These are phyloP conservation scores for Trypanosoma scelopori DNA, from an alignment of 208 protist species.

Conservation along the genomic window DNA sequence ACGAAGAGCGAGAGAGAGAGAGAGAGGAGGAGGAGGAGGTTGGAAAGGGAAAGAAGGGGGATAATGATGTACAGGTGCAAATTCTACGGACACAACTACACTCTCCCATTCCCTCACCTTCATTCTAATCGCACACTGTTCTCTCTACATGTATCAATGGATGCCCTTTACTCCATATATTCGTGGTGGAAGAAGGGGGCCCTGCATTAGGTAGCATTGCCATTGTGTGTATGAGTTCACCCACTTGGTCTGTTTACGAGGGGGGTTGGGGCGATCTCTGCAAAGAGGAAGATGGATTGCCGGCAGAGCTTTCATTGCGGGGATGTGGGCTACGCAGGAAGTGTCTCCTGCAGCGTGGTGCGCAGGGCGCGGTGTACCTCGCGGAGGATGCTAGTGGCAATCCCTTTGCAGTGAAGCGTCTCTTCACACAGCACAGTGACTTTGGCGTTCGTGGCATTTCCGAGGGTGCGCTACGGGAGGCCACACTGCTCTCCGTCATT, in stretches of 20 bases:
- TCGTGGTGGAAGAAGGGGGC: neutral
- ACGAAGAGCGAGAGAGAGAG: too few species aligned
- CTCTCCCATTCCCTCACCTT: too few species aligned
- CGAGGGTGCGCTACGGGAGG: conserved; percentile 74
- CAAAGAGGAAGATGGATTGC: conserved; percentile 20
- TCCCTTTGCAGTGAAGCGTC: conserved; percentile 76
- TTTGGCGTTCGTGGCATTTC: conserved; percentile 69
- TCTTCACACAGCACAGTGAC: conserved; percentile 71
- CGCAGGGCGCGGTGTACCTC: conserved; percentile 81
- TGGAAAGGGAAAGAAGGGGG: conserved; percentile 5
- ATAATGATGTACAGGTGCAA: conserved; percentile 1
- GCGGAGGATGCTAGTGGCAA: conserved; percentile 38
- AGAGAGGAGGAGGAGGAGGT: neutral
- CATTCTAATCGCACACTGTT: too few species aligned
- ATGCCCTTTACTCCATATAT: neutral
- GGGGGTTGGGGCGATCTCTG: conserved; percentile 27
- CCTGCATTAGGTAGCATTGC: neutral
- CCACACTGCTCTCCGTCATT: conserved; percentile 49
- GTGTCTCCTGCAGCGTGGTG: conserved; percentile 59
- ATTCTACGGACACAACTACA: too few species aligned
- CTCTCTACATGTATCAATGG: too few species aligned
- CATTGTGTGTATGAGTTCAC: conserved; percentile 30
- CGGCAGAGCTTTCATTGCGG: conserved; percentile 33
- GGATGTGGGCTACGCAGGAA: conserved; percentile 57
- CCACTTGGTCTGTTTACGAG: conserved; percentile 77